A percentile compares a stretch with the other conserved stretches of the same genome.
phyloP scores from a whole-genome alignment of 345 rosid species.

The Gossypioides kirkii region DNA sequence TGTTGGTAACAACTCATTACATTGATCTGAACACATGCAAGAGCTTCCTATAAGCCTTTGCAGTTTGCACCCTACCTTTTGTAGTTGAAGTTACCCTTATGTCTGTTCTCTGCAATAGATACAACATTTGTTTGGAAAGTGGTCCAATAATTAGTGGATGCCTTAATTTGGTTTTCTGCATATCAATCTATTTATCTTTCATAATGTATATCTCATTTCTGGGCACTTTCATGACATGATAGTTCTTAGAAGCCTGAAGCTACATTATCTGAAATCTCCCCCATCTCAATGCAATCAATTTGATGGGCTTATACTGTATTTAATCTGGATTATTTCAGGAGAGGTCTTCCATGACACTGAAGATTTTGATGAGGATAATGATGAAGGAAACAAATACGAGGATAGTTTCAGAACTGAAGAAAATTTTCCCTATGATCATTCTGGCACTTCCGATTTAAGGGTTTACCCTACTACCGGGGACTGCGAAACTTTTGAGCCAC shows the following conservation, averaged over 20 bases:
- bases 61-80: neutral
- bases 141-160: neutral
- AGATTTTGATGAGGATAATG: constrained; percentile 47
- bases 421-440: constrained; percentile 30
- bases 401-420: constrained; percentile 25
- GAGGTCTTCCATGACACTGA: constrained; percentile 80
- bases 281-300: constrained; percentile 8
- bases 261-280: neutral
- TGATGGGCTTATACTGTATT: neutral
- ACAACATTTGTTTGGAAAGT: neutral
- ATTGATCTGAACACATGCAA: constrained; percentile 1
- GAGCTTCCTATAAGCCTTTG: neutral
- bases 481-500: constrained; percentile 35
- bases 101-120: neutral
- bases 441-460: constrained; percentile 37
- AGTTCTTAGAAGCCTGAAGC: neutral
- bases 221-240: neutral
- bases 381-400: constrained; percentile 18
- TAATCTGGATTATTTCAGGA: constrained; percentile 38
- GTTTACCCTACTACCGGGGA: constrained; percentile 25
- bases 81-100: neutral
- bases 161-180: neutral
- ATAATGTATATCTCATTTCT: neutral
- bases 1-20: neutral
- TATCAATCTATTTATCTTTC: neutral